Percentiles rank a stretch among this genome's conserved stretches.
Conservation (phyloP, 2,329 filamentous ascomycete species). For the Arthrobotrys iridis region DNA sequence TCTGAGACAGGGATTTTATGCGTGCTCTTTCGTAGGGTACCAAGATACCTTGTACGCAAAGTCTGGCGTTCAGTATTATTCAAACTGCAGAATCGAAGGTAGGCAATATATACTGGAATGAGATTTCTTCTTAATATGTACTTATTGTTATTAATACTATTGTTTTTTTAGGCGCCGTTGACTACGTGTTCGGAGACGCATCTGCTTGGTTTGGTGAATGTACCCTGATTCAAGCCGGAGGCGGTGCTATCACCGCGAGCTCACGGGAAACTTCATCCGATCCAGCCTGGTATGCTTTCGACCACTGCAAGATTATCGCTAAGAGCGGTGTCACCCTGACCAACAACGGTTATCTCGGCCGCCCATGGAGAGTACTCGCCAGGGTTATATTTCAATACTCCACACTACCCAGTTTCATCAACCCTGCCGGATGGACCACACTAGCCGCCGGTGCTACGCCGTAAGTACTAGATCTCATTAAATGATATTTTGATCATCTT, state of each 20-base stretch:
- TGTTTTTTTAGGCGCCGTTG: constrained; percentile 58
- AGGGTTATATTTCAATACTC: constrained; percentile 61
- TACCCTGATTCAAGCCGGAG: constrained; percentile 60
- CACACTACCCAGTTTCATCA: constrained; percentile 58
- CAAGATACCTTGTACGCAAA: constrained; percentile 61
- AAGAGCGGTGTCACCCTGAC: constrained; percentile 55
- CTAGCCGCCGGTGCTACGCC: constrained; percentile 60
- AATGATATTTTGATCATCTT: not conserved
- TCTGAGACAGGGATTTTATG: constrained; percentile 60
- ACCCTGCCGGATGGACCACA: constrained; percentile 60
- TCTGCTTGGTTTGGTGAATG: constrained; percentile 59
- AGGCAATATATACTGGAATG: too few relatives aligned
- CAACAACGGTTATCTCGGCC: constrained; percentile 59
- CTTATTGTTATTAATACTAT: not conserved
- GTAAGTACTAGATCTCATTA: not conserved
- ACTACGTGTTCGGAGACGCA: constrained; percentile 61
- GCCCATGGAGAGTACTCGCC: constrained; percentile 60
- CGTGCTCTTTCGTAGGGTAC: constrained; percentile 60
- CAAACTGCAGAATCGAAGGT: constrained; percentile 60
- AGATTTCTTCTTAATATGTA: not conserved
- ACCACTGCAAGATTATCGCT: constrained; percentile 58
- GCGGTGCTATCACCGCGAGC: constrained; percentile 60
- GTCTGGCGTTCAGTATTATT: constrained; percentile 60
- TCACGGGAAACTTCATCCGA: constrained; percentile 58
- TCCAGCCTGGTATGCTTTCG: constrained; percentile 59